Conservation (phyloP, 176 grass and related monocot genomes). For the Puya raimondii region DNA sequence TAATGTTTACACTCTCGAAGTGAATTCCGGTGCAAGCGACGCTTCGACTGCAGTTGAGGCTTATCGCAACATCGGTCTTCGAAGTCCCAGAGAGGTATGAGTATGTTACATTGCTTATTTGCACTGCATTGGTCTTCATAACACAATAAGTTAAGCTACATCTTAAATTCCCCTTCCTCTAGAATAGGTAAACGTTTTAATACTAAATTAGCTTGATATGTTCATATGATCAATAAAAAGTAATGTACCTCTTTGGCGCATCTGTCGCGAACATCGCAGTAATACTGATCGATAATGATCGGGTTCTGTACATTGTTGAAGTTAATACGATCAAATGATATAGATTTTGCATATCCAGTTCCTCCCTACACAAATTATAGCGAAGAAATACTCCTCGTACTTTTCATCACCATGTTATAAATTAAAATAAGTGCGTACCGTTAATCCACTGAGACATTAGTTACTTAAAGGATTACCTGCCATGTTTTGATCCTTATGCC, state of each 20-base stretch:
- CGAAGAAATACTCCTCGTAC: not conserved
- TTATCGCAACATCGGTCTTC: slow-evolving; percentile 7
- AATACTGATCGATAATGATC: slow-evolving; percentile 33
- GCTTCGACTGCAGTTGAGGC: slow-evolving; percentile 25
- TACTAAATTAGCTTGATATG: not conserved
- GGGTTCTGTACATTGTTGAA: slow-evolving; percentile 26
- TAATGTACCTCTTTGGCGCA: slow-evolving; percentile 11
- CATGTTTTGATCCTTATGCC: slow-evolving; percentile 23
- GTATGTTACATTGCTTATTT: slow-evolving; percentile 27
- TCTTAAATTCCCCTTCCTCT: not conserved
- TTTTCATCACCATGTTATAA: not conserved
- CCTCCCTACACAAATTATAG: slow-evolving; percentile 19
- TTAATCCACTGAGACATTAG: not conserved
- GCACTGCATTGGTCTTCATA: slow-evolving; percentile 27
- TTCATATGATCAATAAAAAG: not conserved
- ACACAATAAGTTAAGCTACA: not conserved
- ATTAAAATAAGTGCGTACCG: not conserved
- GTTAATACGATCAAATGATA: slow-evolving; percentile 21
- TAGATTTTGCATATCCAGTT: slow-evolving; percentile 20
- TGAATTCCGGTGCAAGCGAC: slow-evolving; percentile 24
- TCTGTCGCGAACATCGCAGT: not conserved
- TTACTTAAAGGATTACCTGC: slow-evolving; percentile 1
- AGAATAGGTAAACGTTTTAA: not conserved
- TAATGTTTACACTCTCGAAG: slow-evolving; percentile 17
- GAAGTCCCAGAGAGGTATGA: slow-evolving; percentile 24